A percentile compares a stretch with the other conserved stretches of the same genome.
These are phyloP conservation scores for Cladophialophora exuberans DNA, from an alignment of 2,329 filamentous ascomycete species.

Conservation along the genomic window DNA sequence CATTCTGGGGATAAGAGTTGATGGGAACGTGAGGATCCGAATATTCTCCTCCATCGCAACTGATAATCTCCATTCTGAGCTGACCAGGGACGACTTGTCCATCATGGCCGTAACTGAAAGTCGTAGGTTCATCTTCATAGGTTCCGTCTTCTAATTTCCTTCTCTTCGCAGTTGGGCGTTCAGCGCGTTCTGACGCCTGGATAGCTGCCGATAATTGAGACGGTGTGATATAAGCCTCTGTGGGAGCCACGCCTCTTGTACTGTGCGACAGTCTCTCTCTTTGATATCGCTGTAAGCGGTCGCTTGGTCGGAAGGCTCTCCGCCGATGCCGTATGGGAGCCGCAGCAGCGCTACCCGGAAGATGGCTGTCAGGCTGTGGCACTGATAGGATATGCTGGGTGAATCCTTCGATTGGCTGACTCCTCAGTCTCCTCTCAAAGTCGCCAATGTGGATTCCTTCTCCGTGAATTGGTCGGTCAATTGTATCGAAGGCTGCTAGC, in stretches of 20 bases:
- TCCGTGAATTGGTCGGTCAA: too few relatives aligned
- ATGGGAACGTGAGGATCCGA: constrained; percentile 60
- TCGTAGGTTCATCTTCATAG: constrained; percentile 49
- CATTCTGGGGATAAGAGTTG: constrained; percentile 73
- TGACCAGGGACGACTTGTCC: constrained; percentile 84
- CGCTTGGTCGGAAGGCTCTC: constrained; percentile 35
- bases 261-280: constrained; percentile 26
- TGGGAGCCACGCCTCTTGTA: constrained; percentile 24
- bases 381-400: too few relatives aligned
- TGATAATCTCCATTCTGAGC: constrained; percentile 83
- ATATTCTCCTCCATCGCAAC: constrained; percentile 79
- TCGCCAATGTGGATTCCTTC: constrained; percentile 44
- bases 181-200: constrained; percentile 31
- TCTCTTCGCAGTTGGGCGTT: constrained; percentile 63
- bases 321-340: constrained; percentile 31
- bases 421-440: constrained; percentile 28
- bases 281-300: constrained; percentile 31
- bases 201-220: constrained; percentile 13
- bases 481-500: constrained; percentile 41
- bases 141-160: constrained; percentile 71
- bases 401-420: constrained; percentile 27
- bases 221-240: constrained; percentile 13
- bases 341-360: constrained; percentile 20
- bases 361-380: constrained; percentile 12
- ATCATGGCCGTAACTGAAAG: constrained; percentile 80